Base-by-base conservation (phyloP, 2,329 filamentous ascomycete genomes). In the Diaporthe nobilis region DNA sequence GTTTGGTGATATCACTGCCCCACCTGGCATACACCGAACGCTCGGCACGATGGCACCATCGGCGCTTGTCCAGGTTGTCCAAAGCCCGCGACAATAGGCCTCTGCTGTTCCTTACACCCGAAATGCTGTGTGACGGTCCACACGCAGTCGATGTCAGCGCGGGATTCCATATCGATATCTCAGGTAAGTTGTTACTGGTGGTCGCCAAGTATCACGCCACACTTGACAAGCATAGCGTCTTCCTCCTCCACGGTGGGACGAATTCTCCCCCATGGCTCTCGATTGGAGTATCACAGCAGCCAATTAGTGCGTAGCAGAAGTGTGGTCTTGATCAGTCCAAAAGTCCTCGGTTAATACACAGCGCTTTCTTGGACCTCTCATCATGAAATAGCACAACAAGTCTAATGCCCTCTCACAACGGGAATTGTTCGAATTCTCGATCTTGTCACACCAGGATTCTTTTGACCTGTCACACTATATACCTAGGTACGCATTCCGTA, bases 191-290 rank as follows among this genome's bases (percentile, higher is more conserved):
- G 42, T 49, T 65, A 65, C 34, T 65, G 42, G 60, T 7, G 15
- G 10, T 65, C 61, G 61, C 61, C 61, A 49, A 65, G 61, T 42
- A 65, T 65, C 61, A 65, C 42, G 61, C 42, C 49, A 49, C 42
- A 65, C 25, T 47, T 49, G 61, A 65, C 42, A 49, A 65, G 42
- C 42, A 72, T 60, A 60, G 37, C 68, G 68, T 47, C 53, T 58
- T 72, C 34, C 28, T 60, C 68, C 31, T 28, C 42, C 37, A 31
- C 47, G n/a, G 22, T 15, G 68, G 49, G 37, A 73, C 10, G 87
- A 78, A 82, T 87, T 57, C 87, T 49, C 42, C 28, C 25, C 22
- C 61, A 34, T 34, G 10, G 25, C 28, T 49, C 17, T 49, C 61
- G 28, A 49, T 34, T 65, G 17, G 28, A 34, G 17, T 47, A 47